phyloP scores from a whole-genome alignment of 2,329 filamentous ascomycete genomes.

The Rhexocercosporidium sp. region DNA sequence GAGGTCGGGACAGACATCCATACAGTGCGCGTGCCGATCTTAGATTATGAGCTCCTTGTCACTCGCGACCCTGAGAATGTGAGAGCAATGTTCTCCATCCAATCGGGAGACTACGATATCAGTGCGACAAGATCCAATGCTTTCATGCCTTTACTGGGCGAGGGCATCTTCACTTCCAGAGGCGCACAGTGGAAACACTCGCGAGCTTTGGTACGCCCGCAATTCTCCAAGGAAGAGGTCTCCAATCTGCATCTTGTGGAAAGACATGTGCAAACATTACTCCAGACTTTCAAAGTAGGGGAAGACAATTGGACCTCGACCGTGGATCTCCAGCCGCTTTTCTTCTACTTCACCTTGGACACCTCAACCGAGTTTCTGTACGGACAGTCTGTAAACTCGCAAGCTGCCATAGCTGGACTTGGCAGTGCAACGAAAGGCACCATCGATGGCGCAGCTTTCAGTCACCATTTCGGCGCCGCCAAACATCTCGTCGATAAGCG shows the following conservation, averaged over 20 bases:
- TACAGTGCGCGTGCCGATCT: slow-evolving; percentile 44
- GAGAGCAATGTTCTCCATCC: slow-evolving; percentile 40
- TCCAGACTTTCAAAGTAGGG: slow-evolving; percentile 14
- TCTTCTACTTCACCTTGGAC: slow-evolving; percentile 70
- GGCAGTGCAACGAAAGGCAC: slow-evolving; percentile 24
- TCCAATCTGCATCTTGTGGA: slow-evolving; percentile 51
- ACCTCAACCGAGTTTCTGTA: slow-evolving; percentile 71
- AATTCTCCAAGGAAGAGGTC: slow-evolving; percentile 50
- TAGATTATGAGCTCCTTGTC: slow-evolving; percentile 46
- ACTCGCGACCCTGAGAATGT: slow-evolving; percentile 46
- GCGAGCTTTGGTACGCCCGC: slow-evolving; percentile 47
- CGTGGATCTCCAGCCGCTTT: slow-evolving; percentile 65
- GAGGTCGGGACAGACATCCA: slow-evolving; percentile 39
- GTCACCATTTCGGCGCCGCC: slow-evolving; percentile 34
- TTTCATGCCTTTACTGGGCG: slow-evolving; percentile 39
- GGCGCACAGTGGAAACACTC: slow-evolving; percentile 33
- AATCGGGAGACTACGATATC: slow-evolving; percentile 44
- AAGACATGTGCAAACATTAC: slow-evolving; percentile 45
- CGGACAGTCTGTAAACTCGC: slow-evolving; percentile 47
- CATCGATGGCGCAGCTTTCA: slow-evolving; percentile 25
- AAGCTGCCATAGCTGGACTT: slow-evolving; percentile 31
- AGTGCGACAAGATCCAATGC: slow-evolving; percentile 42
- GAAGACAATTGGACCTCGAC: slow-evolving; percentile 45
- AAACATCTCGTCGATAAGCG: slow-evolving; percentile 46
- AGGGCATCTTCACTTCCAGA: slow-evolving; percentile 33